A percentile compares a stretch with the other conserved stretches of the same genome.
Evolutionary conservation across 2,329 filamentous ascomycete genomes (phyloP).

Genomic region (Claviceps pusilla): DNA sequence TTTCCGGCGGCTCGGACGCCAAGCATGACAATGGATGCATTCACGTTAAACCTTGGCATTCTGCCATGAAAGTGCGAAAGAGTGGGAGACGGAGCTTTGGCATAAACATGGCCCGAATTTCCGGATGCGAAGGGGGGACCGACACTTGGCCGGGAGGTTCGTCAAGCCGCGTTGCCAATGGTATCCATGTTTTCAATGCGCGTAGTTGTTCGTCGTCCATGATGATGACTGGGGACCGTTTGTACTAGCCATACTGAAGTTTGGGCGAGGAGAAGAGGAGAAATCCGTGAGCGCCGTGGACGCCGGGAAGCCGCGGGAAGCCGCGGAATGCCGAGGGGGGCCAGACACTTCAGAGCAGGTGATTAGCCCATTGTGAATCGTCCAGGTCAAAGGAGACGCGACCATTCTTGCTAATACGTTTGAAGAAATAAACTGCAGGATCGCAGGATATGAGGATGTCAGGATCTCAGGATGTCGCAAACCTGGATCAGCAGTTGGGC

Average conservation of each 20-base stretch:
- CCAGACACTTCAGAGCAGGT: neutral
- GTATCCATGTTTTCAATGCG: slow-evolving; percentile 2
- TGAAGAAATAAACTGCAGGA: neutral
- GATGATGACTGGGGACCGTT: slow-evolving; percentile 23
- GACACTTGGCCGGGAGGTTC: neutral
- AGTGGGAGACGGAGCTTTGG: slow-evolving; percentile 13
- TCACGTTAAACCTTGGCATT: slow-evolving; percentile 31
- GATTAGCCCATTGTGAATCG: neutral
- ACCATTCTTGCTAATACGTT: neutral
- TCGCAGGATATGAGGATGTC: neutral
- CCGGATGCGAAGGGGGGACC: neutral
- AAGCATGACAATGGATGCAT: slow-evolving; percentile 58
- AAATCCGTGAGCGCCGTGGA: too few relatives aligned
- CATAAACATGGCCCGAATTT: neutral
- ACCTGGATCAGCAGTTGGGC: neutral
- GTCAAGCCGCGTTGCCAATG: too few relatives aligned
- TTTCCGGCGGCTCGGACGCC: slow-evolving; percentile 63
- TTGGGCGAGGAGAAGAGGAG: neutral
- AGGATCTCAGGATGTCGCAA: neutral
- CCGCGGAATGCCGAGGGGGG: too few relatives aligned
- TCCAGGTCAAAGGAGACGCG: neutral
- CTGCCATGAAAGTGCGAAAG: slow-evolving; percentile 14
- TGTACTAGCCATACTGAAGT: slow-evolving; percentile 21
- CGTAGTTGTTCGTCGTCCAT: slow-evolving; percentile 14
- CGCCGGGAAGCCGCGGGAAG: neutral